phyloP scores from a whole-genome alignment of 164 flowering plant genomes.

The Stephania yunnanensis region DNA sequence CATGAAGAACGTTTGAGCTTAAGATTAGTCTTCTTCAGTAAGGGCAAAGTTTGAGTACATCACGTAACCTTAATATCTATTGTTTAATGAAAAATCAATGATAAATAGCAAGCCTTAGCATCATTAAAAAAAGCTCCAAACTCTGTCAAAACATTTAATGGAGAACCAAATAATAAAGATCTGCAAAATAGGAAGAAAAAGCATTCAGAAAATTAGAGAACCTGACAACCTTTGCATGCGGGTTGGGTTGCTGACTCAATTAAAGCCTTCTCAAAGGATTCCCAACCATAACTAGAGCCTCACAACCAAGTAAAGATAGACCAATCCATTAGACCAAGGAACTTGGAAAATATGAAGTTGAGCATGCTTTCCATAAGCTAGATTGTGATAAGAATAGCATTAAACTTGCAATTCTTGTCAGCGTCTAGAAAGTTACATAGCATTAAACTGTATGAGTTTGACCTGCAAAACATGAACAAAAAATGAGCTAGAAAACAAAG shows the following conservation, averaged over 20 bases:
- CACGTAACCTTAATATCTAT: background rate
- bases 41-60: background rate
- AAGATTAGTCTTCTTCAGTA: background rate
- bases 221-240: background rate
- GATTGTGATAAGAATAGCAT: background rate
- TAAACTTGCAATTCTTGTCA: background rate
- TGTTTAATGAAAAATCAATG: background rate
- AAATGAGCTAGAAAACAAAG: background rate
- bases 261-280: background rate
- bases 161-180: background rate
- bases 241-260: background rate
- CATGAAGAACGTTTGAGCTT: background rate
- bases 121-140: background rate
- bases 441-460: background rate
- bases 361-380: background rate
- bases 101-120: background rate
- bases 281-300: background rate
- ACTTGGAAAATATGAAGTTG: background rate
- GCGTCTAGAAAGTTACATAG: background rate
- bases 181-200: background rate
- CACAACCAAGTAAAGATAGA: background rate
- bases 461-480: background rate
- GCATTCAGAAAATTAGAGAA: background rate
- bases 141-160: background rate
- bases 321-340: background rate